phyloP scores from a whole-genome alignment of 2,329 filamentous ascomycete species.

The Celoporthe dispersa region DNA sequence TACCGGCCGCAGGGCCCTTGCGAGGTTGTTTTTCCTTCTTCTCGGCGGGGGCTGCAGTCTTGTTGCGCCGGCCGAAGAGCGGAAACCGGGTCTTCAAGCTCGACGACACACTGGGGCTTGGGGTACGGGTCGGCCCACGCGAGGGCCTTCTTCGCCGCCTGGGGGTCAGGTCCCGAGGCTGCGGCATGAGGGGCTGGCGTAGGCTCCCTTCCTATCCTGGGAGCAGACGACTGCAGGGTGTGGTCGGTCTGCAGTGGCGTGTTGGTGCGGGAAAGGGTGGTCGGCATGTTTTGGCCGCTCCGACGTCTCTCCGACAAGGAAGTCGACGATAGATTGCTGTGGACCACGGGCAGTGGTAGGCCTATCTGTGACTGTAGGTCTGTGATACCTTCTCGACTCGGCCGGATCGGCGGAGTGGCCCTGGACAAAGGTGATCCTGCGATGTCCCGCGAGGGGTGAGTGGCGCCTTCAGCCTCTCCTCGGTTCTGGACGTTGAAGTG shows the following conservation, averaged over 20 bases:
- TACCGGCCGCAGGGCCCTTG: conserved; percentile 88
- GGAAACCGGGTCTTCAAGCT: conserved; percentile 71
- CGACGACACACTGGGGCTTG: conserved; percentile 57
- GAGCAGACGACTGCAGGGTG: conserved; percentile 35
- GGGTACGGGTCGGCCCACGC: conserved; percentile 47
- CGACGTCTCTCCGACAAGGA: conserved; percentile 55
- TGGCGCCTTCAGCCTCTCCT: conserved; percentile 31
- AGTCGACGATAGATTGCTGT: conserved; percentile 61
- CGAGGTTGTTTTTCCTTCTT: conserved; percentile 63
- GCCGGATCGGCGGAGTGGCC: conserved; percentile 58
- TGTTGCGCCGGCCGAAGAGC: conserved; percentile 76
- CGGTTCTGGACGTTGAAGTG: conserved; percentile 47
- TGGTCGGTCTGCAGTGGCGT: conserved; percentile 41
- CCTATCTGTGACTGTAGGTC: conserved; percentile 62
- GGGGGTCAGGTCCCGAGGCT: conserved; percentile 19
- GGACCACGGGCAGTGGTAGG: conserved; percentile 60
- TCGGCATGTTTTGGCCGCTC: conserved; percentile 37
- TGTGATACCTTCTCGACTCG: conserved; percentile 71
- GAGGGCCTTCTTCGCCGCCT: conserved; percentile 36
- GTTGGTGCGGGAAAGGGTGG: conserved; percentile 35
- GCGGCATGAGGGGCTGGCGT: conserved; percentile 38
- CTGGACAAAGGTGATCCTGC: conserved; percentile 38
- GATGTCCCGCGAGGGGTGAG: conserved; percentile 35
- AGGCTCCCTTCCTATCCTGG: conserved; percentile 41
- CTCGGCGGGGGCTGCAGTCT: conserved; percentile 61